Base-by-base conservation (phyloP, 169 alveolate species). In the Perkinsus olseni region DNA sequence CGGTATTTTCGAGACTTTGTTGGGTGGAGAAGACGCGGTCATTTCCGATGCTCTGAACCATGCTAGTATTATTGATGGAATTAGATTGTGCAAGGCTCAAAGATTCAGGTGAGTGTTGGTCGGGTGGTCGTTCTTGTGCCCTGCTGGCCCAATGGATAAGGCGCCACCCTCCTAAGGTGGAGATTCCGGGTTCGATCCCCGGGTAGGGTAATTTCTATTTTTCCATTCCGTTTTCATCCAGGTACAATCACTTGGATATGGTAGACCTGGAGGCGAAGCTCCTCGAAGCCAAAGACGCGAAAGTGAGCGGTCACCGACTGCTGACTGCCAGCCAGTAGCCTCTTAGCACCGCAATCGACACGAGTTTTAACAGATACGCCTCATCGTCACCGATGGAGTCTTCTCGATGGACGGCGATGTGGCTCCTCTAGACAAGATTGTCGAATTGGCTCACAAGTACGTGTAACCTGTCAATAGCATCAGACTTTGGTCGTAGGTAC, bases 331-430 rank as follows among this genome's bases (percentile, higher is more conserved):
- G n/a, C n/a, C n/a, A n/a, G n/a, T n/a, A n/a, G n/a, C n/a, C n/a
- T n/a, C n/a, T n/a, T n/a, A n/a, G n/a, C n/a, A n/a, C n/a, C n/a
- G n/a, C n/a, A n/a, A n/a, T n/a, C n/a, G n/a, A n/a, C n/a, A 40
- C 50, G 11, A 40, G 21, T 40, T 40, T 40, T n/a, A n/a, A n/a
- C 50, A 40, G 50, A 40, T 40, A 3, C 50, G 50, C 50, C 50
- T 96, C 91, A 93, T 96, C 24, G 96, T 94, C 20, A 95, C 96
- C 36, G 97, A 96, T 74, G 96, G 96, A 34, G 96, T 96, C 90
- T 96, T 95, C 95, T 94, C 96, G 1, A 96, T 96, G 97, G 96
- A 94, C 92, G 97, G 97, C 38, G 96, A 96, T 45, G 94, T 96
- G 28, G 97, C 97, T 0, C 95, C 95, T n/a, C 95, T 96, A 28